These are phyloP conservation scores for Gloeophyllum trabeum DNA, from an alignment of 768 basidiomycete species.

Conservation along the genomic window DNA sequence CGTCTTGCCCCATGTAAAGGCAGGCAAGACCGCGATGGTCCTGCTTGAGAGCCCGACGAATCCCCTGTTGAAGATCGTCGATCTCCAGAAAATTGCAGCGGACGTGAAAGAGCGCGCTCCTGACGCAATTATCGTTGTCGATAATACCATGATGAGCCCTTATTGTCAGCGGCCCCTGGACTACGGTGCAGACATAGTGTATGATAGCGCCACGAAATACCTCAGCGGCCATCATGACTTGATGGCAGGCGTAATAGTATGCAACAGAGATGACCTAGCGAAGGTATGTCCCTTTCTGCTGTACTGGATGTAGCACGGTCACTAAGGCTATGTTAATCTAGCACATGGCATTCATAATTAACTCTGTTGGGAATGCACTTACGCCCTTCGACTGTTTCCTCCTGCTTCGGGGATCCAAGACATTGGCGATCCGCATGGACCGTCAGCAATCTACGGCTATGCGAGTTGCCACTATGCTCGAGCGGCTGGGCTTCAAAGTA, in stretches of 20 bases:
- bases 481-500: slow-evolving; percentile 77
- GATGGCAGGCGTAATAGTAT: slow-evolving; percentile 94
- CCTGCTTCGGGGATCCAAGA: slow-evolving; percentile 91
- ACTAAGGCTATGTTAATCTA: slow-evolving; percentile 16
- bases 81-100: slow-evolving; percentile 73
- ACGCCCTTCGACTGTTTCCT: slow-evolving; percentile 96
- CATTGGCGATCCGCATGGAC: slow-evolving; percentile 92
- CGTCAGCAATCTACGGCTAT: slow-evolving; percentile 79
- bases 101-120: slow-evolving; percentile 77
- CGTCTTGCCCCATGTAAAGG: slow-evolving; percentile 50
- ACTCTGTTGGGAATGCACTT: slow-evolving; percentile 87
- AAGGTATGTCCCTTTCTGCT: slow-evolving; percentile 37
- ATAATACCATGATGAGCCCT: slow-evolving; percentile 99
- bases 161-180: slow-evolving; percentile 93
- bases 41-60: slow-evolving; percentile 97
- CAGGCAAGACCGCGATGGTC: slow-evolving; percentile 84
- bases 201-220: slow-evolving; percentile 97
- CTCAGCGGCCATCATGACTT: slow-evolving; percentile 97
- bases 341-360: slow-evolving; percentile 88
- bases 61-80: slow-evolving; percentile 89
- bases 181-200: slow-evolving; percentile 93
- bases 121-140: slow-evolving; percentile 78
- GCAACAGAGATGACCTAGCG: slow-evolving; percentile 84
- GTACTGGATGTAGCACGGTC: not conserved
- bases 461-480: slow-evolving; percentile 78